These are phyloP conservation scores for Fusarium equiseti DNA, from an alignment of 2,329 filamentous ascomycete genomes.

Conservation along the genomic window DNA sequence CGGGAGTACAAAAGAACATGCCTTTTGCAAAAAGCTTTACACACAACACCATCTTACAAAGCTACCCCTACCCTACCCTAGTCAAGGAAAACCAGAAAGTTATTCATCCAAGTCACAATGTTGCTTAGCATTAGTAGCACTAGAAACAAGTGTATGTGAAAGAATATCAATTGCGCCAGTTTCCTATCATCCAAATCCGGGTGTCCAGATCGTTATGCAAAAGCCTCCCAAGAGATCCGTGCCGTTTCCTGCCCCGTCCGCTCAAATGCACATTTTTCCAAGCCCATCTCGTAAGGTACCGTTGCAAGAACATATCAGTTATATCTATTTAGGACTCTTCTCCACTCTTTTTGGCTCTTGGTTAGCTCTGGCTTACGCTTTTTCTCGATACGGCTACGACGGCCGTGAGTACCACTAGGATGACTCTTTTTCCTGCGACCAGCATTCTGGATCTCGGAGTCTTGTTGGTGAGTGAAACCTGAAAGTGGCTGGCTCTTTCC, in stretches of 20 bases:
- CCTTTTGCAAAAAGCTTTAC: too few relatives aligned
- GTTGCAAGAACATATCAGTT: background rate
- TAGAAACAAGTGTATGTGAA: background rate
- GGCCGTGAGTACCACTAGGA: fast-evolving
- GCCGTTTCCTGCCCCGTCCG: background rate
- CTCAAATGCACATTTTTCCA: fast-evolving
- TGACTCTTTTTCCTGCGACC: background rate
- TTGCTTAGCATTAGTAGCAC: background rate
- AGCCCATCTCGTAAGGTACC: too few relatives aligned
- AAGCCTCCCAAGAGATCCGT: fast-evolving
- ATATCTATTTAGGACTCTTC: too few relatives aligned
- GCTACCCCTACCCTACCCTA: too few relatives aligned
- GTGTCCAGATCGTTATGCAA: too few relatives aligned
- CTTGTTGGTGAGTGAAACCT: fast-evolving
- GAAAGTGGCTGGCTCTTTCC: fast-evolving
- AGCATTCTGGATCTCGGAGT: fast-evolving
- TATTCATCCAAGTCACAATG: background rate
- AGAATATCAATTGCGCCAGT: background rate
- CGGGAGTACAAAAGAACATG: too few relatives aligned
- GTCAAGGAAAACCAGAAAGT: too few relatives aligned
- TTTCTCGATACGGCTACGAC: background rate
- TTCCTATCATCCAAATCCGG: background rate
- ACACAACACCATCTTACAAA: too few relatives aligned
- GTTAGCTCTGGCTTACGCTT: background rate
- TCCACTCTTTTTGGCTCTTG: fast-evolving